Evolutionary conservation across 805 yeast species (phyloP).

Genomic region (Teunomyces gatunensis): DNA sequence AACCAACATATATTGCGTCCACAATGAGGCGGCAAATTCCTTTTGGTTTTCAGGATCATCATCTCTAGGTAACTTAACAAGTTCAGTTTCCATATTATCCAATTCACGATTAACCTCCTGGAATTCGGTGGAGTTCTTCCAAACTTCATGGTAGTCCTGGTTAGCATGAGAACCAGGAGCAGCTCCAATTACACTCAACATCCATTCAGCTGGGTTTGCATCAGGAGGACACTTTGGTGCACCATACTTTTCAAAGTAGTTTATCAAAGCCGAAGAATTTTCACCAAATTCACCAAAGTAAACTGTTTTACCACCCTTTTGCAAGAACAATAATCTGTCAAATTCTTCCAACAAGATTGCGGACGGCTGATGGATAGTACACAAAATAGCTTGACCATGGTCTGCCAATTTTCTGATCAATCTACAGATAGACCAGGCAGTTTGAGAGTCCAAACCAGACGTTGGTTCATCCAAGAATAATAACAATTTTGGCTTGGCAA

Average conservation of each 20-base stretch:
- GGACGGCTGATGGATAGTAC: conserved; percentile 82
- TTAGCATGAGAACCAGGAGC: conserved; percentile 29
- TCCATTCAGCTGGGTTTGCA: conserved; percentile 67
- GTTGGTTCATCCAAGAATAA: conserved; percentile 61
- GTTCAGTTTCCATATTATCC: conserved; percentile 17
- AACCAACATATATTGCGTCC: conserved; percentile 10
- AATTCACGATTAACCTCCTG: conserved; percentile 13
- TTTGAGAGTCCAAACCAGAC: conserved; percentile 57
- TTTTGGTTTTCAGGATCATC: conserved; percentile 8
- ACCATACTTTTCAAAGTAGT: conserved; percentile 65
- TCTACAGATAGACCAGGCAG: conserved; percentile 58
- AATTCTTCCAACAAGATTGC: conserved; percentile 73
- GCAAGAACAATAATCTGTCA: conserved; percentile 68
- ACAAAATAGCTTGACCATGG: conserved; percentile 55
- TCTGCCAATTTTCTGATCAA: conserved; percentile 48
- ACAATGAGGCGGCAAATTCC: conserved; percentile 10
- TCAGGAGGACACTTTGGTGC: conserved; percentile 63
- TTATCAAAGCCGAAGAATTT: conserved; percentile 54
- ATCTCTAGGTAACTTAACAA: conserved; percentile 12
- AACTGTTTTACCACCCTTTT: conserved; percentile 69
- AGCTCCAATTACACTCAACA: conserved; percentile 28
- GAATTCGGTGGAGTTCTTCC: conserved; percentile 21
- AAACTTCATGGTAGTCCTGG: conserved; percentile 23
- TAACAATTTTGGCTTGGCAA: conserved; percentile 52
- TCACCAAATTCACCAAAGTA: conserved; percentile 74